Base-by-base conservation (phyloP, 208 protist genomes). In the Acanthamoeba sp. region DNA sequence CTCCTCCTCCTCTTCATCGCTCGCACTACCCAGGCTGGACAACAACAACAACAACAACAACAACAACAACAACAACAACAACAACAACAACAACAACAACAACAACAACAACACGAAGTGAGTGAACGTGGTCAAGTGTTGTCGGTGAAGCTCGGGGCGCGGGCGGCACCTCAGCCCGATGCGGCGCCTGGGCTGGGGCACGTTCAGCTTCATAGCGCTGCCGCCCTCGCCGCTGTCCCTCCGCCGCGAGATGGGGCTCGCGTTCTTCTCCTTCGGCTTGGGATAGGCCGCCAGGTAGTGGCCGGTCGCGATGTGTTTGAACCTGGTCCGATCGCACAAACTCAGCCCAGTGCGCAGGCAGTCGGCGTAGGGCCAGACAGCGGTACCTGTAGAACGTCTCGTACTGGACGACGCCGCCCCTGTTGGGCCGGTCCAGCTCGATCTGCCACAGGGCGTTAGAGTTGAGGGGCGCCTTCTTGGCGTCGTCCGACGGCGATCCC, bases 1-100 rank as follows among this genome's bases (percentile, higher is more conserved):
- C 50, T 88, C 80, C 48, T 88, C 80, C 12, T 88, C 80, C 38
- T 88, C 80, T 27, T 88, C 80, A 14, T 88, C 80, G n/a, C 80
- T 88, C 0, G 80, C 80, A 18, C 48, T 62, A 14, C 80, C 80
- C n/a, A 57, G 45, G 80, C 80, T 78, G 69, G 14, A n/a, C n/a
- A n/a, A n/a, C n/a, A n/a, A n/a, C n/a, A n/a, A n/a, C n/a, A n/a
- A n/a, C n/a, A n/a, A n/a, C n/a, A n/a, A n/a, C n/a, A n/a, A n/a
- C n/a, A n/a, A n/a, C n/a, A n/a, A n/a, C n/a, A n/a, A n/a, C n/a
- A n/a, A n/a, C n/a, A n/a, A n/a, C n/a, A n/a, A n/a, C n/a, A n/a
- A n/a, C n/a, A n/a, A n/a, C n/a, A n/a, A n/a, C n/a, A n/a, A n/a
- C n/a, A n/a, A n/a, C n/a, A n/a, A n/a, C n/a, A n/a, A n/a, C n/a